phyloP scores from a whole-genome alignment of 2,329 filamentous ascomycete genomes.

The Salinomyces thailandicus region DNA sequence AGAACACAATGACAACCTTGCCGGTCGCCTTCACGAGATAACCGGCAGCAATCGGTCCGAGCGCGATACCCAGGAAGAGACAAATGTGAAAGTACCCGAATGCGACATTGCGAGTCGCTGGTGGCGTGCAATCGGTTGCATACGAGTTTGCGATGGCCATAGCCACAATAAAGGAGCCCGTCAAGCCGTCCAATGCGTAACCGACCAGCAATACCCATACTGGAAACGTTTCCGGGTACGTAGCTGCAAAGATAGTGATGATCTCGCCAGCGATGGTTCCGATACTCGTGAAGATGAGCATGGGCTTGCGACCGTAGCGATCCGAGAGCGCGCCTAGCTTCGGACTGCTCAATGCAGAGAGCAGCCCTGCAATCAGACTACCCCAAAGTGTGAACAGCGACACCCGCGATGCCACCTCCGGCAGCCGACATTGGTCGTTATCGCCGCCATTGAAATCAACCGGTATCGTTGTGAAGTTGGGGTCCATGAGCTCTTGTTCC shows the following conservation, averaged over 20 bases:
- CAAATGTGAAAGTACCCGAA: slow-evolving; percentile 88
- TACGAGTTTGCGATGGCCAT: slow-evolving; percentile 77
- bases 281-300: slow-evolving; percentile 62
- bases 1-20: slow-evolving; percentile 71
- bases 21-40: slow-evolving; percentile 69
- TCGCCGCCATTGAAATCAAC: slow-evolving; percentile 53
- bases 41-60: slow-evolving; percentile 73
- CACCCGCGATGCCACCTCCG: slow-evolving; percentile 66
- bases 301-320: slow-evolving; percentile 64
- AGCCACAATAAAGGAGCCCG: slow-evolving; percentile 78
- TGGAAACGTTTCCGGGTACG: slow-evolving; percentile 59
- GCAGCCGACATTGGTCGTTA: slow-evolving; percentile 69
- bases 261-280: slow-evolving; percentile 67
- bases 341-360: slow-evolving; percentile 73
- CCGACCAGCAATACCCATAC: slow-evolving; percentile 74
- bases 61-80: slow-evolving; percentile 77
- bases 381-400: slow-evolving; percentile 69
- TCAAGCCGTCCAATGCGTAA: slow-evolving; percentile 67
- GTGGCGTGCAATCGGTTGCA: slow-evolving; percentile 75
- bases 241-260: slow-evolving; percentile 67
- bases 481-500: slow-evolving; percentile 51
- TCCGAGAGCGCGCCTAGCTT: slow-evolving; percentile 80
- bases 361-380: slow-evolving; percentile 60
- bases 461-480: slow-evolving; percentile 50
- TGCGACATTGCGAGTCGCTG: slow-evolving; percentile 65